These are phyloP conservation scores for Hypoxylon sp. DNA, from an alignment of 2,329 filamentous ascomycete genomes.

Conservation along the genomic window DNA sequence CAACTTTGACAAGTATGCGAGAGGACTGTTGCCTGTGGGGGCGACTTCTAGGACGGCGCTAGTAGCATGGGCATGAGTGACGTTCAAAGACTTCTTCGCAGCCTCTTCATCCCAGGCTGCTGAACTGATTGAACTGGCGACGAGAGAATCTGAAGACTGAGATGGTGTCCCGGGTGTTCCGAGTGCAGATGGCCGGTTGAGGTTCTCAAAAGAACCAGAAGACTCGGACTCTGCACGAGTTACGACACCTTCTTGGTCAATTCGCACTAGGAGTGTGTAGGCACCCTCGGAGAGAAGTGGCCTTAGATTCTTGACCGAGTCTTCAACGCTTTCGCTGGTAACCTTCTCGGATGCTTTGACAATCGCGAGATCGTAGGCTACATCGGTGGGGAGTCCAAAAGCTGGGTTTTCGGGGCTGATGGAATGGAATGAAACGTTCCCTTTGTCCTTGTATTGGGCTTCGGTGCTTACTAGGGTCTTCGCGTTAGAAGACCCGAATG, in stretches of 20 bases:
- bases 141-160: slow-evolving; percentile 16
- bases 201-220: slow-evolving; percentile 13
- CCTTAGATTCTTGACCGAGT: slow-evolving; percentile 7
- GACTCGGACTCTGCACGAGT: slow-evolving; percentile 9
- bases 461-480: slow-evolving; percentile 24
- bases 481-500: slow-evolving; percentile 19
- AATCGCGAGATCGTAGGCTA: slow-evolving; percentile 26
- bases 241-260: slow-evolving; percentile 4
- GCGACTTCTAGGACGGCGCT: slow-evolving; percentile 2
- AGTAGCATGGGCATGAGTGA: neutral
- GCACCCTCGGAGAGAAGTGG: slow-evolving; percentile 1
- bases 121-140: slow-evolving; percentile 13
- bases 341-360: slow-evolving; percentile 14
- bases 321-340: neutral
- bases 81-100: slow-evolving; percentile 5
- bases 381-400: slow-evolving; percentile 3
- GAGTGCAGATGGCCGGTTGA: slow-evolving; percentile 10
- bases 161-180: slow-evolving; percentile 9
- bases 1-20: slow-evolving; percentile 14
- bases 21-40: slow-evolving; percentile 7
- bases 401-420: slow-evolving; percentile 1
- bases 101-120: slow-evolving; percentile 15
- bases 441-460: slow-evolving; percentile 8
- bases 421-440: slow-evolving; percentile 20
- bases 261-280: slow-evolving; percentile 13